Evolutionary conservation across 305 asterid species (phyloP).

Genomic region (Fraxinus albicans): DNA sequence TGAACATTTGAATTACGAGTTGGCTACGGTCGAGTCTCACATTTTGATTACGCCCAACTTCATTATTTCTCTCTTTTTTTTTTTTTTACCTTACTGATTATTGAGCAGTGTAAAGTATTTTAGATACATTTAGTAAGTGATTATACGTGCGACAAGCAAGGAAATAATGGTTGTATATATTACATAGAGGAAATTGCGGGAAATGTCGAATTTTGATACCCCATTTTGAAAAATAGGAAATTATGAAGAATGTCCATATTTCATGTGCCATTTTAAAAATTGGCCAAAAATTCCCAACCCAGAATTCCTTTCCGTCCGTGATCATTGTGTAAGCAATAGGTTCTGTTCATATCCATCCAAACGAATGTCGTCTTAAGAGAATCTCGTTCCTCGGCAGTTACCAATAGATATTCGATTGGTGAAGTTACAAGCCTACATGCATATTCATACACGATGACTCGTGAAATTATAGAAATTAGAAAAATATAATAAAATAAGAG

Average conservation of each 20-base stretch:
- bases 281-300: not conserved
- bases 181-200: not conserved
- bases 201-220: not conserved
- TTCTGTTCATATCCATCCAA: not conserved
- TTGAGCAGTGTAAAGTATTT: not conserved
- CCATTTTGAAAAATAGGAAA: not conserved
- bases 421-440: not conserved
- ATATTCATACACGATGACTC: not conserved
- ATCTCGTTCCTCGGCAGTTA: not conserved
- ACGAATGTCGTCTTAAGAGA: not conserved
- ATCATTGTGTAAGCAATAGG: not conserved
- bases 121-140: not conserved
- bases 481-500: no score
- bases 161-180: not conserved
- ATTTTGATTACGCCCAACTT: not conserved
- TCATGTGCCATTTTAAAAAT: not conserved
- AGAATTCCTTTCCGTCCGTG: not conserved
- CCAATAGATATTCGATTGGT: not conserved
- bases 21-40: not conserved
- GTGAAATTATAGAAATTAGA: no score
- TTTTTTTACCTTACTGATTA: not conserved
- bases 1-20: not conserved
- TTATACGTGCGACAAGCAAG: not conserved
- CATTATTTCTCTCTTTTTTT: not conserved
- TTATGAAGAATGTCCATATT: not conserved